Conservation (phyloP, 2,329 filamentous ascomycete species). For the Pleochaeta shiraiana region DNA sequence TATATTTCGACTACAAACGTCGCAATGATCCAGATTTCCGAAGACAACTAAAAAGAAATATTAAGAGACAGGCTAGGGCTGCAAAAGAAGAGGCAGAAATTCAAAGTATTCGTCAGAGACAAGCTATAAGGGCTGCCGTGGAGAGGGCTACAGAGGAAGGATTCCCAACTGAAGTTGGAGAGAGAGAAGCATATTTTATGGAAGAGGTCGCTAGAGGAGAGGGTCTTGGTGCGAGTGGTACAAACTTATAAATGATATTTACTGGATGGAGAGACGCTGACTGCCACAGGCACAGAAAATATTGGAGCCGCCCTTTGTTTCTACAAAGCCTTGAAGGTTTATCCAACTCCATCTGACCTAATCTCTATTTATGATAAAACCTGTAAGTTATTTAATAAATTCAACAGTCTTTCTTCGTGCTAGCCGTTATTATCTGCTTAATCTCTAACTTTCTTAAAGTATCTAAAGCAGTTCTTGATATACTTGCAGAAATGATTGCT, state of each 20-base stretch:
- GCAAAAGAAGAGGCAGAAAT: conserved; percentile 52
- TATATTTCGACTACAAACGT: conserved; percentile 48
- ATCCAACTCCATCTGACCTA: conserved; percentile 78
- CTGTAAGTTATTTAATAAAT: conserved; percentile 18
- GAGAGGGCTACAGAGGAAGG: conserved; percentile 74
- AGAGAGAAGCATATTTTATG: conserved; percentile 94
- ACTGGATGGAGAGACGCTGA: conserved; percentile 6
- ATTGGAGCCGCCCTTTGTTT: conserved; percentile 84
- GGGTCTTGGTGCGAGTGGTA: conserved; percentile 62
- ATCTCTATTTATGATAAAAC: conserved; percentile 98
- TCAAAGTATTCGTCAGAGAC: conserved; percentile 41
- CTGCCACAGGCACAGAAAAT: conserved; percentile 34
- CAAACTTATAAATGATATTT: conserved; percentile 15
- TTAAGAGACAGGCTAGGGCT: conserved; percentile 46
- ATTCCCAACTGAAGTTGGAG: conserved; percentile 75
- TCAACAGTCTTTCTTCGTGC: neutral
- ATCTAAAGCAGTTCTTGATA: conserved; percentile 64
- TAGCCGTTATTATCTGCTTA: neutral
- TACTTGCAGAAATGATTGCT: conserved; percentile 96
- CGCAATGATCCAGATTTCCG: conserved; percentile 43
- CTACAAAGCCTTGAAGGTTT: conserved; percentile 98
- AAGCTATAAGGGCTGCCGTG: conserved; percentile 53
- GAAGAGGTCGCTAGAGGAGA: conserved; percentile 83
- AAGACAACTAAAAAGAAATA: conserved; percentile 48
- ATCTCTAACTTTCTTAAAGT: conserved; percentile 4